Conservation (phyloP, 2,329 filamentous ascomycete genomes). For the Pseudopyrenochaeta lycopersici region DNA sequence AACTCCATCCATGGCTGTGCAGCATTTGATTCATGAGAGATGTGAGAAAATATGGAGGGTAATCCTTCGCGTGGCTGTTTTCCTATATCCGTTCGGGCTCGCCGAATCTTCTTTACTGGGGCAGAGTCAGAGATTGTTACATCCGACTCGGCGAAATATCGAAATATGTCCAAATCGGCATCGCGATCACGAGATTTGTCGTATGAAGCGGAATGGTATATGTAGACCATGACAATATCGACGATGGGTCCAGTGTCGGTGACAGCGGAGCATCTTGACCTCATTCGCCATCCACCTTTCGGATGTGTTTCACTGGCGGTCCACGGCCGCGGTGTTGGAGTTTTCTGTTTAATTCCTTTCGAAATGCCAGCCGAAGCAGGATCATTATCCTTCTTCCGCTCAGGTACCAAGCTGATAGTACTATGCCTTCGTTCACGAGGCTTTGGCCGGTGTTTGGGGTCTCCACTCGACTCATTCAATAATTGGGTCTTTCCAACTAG, state of each 20-base stretch:
- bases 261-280: background rate
- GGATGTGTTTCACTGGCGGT: background rate
- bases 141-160: background rate
- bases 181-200: constrained; percentile 4
- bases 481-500: no score
- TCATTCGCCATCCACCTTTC: constrained; percentile 8
- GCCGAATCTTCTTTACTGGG: constrained; percentile 1
- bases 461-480: no score
- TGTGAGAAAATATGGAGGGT: no score
- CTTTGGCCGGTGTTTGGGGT: no score
- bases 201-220: constrained; percentile 2
- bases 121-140: background rate
- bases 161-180: constrained; percentile 5
- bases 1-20: no score
- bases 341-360: background rate
- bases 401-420: no score
- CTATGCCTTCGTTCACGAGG: no score
- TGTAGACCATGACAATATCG: constrained; percentile 3
- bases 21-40: no score
- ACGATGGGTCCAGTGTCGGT: background rate
- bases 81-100: constrained; percentile 7
- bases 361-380: no score
- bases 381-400: no score
- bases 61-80: background rate
- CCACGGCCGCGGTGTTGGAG: constrained; percentile 3